phyloP scores from a whole-genome alignment of 148 eudicot species.

The Arctostaphylos glauca region DNA sequence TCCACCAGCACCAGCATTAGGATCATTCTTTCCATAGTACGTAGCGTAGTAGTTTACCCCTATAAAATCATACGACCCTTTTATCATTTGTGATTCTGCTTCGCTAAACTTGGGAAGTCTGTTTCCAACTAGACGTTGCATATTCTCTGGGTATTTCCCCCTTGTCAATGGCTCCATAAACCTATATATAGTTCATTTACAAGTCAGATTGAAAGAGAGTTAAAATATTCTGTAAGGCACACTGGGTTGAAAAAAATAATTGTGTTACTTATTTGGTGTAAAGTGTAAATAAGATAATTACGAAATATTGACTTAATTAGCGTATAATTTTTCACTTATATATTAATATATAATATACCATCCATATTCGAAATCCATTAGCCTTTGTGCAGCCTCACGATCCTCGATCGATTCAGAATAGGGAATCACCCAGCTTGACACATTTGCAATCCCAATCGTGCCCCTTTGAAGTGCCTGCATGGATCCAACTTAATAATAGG shows the following conservation, averaged over 20 bases:
- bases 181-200: not conserved
- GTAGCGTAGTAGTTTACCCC: conserved; percentile 11
- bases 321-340: not conserved
- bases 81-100: not conserved
- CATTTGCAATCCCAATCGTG: not conserved
- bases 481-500: too few relatives aligned
- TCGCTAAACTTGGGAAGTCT: not conserved
- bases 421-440: not conserved
- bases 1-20: not conserved
- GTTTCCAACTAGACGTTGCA: not conserved
- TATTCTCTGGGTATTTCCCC: not conserved
- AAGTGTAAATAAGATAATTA: too few relatives aligned
- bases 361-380: not conserved
- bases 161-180: not conserved
- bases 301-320: too few relatives aligned
- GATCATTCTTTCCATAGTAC: not conserved
- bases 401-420: not conserved
- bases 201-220: not conserved
- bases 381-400: not conserved
- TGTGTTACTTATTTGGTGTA: too few relatives aligned
- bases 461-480: not conserved
- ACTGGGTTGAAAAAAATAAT: not conserved
- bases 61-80: conserved; percentile 1
- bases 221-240: not conserved
- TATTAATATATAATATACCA: not conserved